These are phyloP conservation scores for Symbiodinium natans DNA, from an alignment of 73 alveolate genomes.

Conservation along the genomic window DNA sequence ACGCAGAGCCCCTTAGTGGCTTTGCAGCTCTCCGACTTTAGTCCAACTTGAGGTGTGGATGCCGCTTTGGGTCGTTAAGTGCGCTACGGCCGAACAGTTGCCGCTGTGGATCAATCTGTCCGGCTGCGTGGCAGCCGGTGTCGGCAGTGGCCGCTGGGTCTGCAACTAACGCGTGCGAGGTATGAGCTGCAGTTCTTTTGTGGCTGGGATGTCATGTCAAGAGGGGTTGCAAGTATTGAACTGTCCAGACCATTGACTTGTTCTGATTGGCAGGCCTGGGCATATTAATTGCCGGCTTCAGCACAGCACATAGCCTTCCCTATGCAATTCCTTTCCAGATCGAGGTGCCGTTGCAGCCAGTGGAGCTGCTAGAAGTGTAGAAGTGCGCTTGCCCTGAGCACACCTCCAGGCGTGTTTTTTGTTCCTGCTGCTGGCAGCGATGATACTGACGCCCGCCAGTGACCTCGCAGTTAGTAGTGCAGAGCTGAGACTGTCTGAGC, in stretches of 20 bases:
- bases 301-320: conserved; percentile 33
- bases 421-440: neutral
- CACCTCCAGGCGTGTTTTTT: conserved; percentile 30
- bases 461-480: conserved; percentile 6
- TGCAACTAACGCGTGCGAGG: no score
- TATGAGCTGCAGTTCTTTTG: neutral
- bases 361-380: no score
- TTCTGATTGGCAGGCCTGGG: conserved; percentile 20
- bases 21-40: neutral
- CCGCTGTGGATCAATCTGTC: conserved; percentile 71
- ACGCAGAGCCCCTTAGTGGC: neutral
- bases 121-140: conserved; percentile 81
- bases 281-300: conserved; percentile 42
- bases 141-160: conserved; percentile 34
- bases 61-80: conserved; percentile 66
- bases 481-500: neutral
- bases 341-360: conserved; percentile 27
- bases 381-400: no score
- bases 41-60: conserved; percentile 21
- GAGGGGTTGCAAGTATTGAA: neutral
- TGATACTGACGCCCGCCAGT: conserved; percentile 14
- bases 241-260: neutral
- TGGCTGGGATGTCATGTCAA: neutral
- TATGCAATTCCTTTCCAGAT: conserved; percentile 41
- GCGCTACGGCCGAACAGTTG: conserved; percentile 39